Evolutionary conservation across 1,284 basidiomycete genomes (phyloP).

Genomic region (Sphagnurus paluster): DNA sequence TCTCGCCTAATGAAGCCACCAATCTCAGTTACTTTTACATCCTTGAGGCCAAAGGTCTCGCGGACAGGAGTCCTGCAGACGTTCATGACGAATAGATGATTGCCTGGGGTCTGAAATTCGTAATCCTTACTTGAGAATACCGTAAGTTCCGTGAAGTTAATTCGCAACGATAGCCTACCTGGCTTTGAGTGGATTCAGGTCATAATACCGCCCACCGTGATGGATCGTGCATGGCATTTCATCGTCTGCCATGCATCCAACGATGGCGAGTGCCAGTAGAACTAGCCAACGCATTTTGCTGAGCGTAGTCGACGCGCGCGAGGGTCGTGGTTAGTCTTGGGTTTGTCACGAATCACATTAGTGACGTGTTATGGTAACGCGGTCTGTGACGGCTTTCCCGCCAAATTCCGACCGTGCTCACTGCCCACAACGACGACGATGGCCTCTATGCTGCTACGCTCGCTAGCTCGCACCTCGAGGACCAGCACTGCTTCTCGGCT

Average conservation of each 20-base stretch:
- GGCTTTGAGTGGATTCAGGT: conserved; percentile 58
- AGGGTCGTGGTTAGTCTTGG: neutral
- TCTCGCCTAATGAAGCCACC: conserved; percentile 61
- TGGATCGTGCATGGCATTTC: conserved; percentile 47
- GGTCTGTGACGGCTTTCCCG: conserved; percentile 31
- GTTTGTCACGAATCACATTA: conserved; percentile 1
- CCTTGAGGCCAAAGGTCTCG: conserved; percentile 58
- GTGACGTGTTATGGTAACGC: conserved; percentile 9
- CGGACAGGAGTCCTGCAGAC: conserved; percentile 57
- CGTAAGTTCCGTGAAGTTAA: conserved; percentile 2
- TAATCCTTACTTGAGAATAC: conserved; percentile 59
- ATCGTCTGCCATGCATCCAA: conserved; percentile 15
- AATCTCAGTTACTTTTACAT: conserved; percentile 53
- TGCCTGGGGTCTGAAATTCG: conserved; percentile 46
- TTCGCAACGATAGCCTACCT: conserved; percentile 29
- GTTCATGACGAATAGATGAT: conserved; percentile 55
- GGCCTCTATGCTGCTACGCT: conserved; percentile 53
- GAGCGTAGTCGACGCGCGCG: neutral
- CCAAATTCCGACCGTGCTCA: conserved; percentile 32
- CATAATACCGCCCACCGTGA: conserved; percentile 54
- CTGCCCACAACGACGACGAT: conserved; percentile 35
- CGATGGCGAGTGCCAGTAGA: conserved; percentile 1
- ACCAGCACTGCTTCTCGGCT: conserved; percentile 23
- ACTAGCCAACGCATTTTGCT: conserved; percentile 10
- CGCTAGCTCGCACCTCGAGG: conserved; percentile 37